These are phyloP conservation scores for Acanthamoeba divionensis DNA, from an alignment of 208 protist species.

Conservation along the genomic window DNA sequence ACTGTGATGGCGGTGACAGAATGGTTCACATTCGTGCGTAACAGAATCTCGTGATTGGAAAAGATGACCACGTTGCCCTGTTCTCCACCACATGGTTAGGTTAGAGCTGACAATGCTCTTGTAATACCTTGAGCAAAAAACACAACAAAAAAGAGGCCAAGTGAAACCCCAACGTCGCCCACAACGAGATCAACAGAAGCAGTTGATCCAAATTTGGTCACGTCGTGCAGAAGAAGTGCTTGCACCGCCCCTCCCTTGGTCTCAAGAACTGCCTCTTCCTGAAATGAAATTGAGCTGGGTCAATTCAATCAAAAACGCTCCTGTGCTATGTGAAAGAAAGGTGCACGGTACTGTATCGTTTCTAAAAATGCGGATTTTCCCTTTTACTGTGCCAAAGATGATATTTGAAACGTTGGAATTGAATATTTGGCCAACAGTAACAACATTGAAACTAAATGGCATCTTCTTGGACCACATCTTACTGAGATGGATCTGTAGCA, in stretches of 20 bases:
- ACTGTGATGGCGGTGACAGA: slow-evolving; percentile 2
- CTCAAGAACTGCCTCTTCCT: slow-evolving; percentile 16
- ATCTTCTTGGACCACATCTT: neutral
- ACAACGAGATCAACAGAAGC: neutral
- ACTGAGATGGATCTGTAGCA: no score
- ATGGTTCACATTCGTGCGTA: neutral
- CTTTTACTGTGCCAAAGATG: slow-evolving; percentile 15
- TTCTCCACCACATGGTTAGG: no score
- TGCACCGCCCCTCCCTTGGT: slow-evolving; percentile 9
- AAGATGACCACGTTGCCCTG: slow-evolving; percentile 11
- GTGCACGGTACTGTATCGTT: neutral
- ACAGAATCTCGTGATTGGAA: neutral
- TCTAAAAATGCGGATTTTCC: neutral
- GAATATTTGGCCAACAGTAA: neutral
- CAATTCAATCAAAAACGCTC: no score
- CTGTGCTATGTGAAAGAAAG: neutral
- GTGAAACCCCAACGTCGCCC: slow-evolving; percentile 9
- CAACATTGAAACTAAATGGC: neutral
- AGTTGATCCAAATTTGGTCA: neutral
- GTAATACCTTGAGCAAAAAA: no score
- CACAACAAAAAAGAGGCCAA: no score
- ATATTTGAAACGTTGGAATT: neutral
- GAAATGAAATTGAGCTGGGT: neutral
- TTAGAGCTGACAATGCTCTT: no score
- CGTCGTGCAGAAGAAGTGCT: neutral